Base-by-base conservation (phyloP, 106 monocot species). In the Ottelia alismoides region DNA sequence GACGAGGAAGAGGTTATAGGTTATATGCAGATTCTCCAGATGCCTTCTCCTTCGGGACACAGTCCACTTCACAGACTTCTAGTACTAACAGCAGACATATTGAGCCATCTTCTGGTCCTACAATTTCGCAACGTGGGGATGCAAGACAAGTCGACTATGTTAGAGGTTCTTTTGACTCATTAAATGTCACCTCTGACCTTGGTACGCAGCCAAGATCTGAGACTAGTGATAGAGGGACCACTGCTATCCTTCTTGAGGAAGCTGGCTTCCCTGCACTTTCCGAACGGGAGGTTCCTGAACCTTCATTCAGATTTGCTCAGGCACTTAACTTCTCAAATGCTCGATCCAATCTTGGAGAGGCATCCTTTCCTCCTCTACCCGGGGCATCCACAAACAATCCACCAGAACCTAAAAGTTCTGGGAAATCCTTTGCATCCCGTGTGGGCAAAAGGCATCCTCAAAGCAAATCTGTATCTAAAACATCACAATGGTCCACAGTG, bases 331-430 rank as follows among this genome's bases (percentile, higher is more conserved):
- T 35, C 31, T 59, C 70, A n/a, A 53, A 26, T 23, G 52, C 52
- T 57, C 21, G 68, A 27, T 57, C 74, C 18, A 58, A 22, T 9
- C 76, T 89, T 35, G 62, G 57, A 45, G 78, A 79, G 28, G 81
- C 83, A 30, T 78, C 76, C 31, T 98, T 98, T 59, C 96, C 96
- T 47, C 96, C 96, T 51, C 67, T 98, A 25, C 79, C 89, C 47
- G 85, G 85, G 51, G 49, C 63, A 25, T 70, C 62, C 62, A 62
- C 50, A 35, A 72, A 25, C 45, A 49, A 22, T 44, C 66, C 63
- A 31, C 60, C 72, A 26, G 71, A 74, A 50, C 9, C 65, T 0
- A 66, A 57, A 31, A 57, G 55, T n/a, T 2, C 30, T 50, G 48
- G 29, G 20, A 62, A 24, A 19, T 26, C 49, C 21, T 62, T 30